Percentiles rank a stretch among this genome's conserved stretches.
Evolutionary conservation across 257 asterid species (phyloP).

Genomic region (Solanum pinnatisectum): DNA sequence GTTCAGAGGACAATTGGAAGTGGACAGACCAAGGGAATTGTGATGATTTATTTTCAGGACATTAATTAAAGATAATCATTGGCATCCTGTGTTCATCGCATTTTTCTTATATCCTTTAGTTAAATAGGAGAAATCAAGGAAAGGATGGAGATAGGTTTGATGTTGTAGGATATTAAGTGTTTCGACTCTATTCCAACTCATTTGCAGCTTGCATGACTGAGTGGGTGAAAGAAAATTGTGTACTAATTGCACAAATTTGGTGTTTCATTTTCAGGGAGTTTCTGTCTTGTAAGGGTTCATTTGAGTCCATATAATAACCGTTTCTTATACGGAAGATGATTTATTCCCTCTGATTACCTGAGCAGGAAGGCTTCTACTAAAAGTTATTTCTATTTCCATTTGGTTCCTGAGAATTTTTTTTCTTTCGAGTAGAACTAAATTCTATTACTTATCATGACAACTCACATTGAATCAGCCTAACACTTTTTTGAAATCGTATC

Average conservation of each 20-base stretch:
- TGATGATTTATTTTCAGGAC: neutral
- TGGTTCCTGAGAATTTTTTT: neutral
- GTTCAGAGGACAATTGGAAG: neutral
- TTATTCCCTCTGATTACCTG: neutral
- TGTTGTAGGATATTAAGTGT: neutral
- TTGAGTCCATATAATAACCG: neutral
- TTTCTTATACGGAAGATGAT: neutral
- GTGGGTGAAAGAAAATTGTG: neutral
- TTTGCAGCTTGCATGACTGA: neutral
- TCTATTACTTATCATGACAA: neutral
- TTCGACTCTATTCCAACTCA: neutral
- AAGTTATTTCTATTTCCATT: neutral
- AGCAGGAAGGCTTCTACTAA: neutral
- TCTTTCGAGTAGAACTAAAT: neutral
- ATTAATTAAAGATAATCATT: neutral
- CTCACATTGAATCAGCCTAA: neutral
- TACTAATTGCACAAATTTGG: neutral
- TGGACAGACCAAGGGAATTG: neutral
- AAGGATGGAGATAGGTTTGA: neutral
- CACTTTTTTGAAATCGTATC: neutral
- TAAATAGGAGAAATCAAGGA: neutral
- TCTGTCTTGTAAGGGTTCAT: neutral
- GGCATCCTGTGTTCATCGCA: neutral
- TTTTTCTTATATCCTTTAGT: neutral
- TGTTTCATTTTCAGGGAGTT: neutral